These are phyloP conservation scores for Xylariomycetidae sp. DNA, from an alignment of 2,329 filamentous ascomycete species.

Conservation along the genomic window DNA sequence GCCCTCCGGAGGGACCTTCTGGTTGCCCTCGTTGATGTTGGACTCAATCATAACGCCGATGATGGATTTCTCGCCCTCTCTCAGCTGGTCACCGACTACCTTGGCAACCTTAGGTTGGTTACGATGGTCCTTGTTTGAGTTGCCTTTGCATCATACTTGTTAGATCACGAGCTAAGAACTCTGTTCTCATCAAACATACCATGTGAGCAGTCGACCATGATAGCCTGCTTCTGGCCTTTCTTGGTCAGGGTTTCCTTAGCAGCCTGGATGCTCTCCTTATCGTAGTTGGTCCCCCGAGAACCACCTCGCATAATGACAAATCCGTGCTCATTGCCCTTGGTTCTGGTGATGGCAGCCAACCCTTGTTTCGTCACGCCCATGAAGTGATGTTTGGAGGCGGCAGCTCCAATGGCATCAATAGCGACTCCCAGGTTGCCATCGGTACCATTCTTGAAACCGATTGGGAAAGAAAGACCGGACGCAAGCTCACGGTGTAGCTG, in stretches of 20 bases:
- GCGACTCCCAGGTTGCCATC: conserved; percentile 87
- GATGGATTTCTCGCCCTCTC: conserved; percentile 80
- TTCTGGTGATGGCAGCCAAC: conserved; percentile 89
- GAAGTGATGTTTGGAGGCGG: conserved; percentile 87
- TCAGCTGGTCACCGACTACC: conserved; percentile 76
- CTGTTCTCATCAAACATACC: conserved; percentile 50
- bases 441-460: conserved; percentile 99
- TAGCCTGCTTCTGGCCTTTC: conserved; percentile 80
- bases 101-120: conserved; percentile 95
- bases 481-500: conserved; percentile 96
- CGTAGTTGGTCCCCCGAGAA: conserved; percentile 88
- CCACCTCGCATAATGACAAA: conserved; percentile 95
- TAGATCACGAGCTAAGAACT: not conserved
- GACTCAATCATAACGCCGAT: conserved; percentile 99
- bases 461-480: conserved; percentile 91
- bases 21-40: conserved; percentile 86
- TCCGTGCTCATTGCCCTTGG: conserved; percentile 90
- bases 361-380: conserved; percentile 98
- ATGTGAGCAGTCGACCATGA: conserved; percentile 99
- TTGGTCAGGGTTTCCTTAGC: conserved; percentile 74
- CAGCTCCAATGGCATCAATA: conserved; percentile 91
- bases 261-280: conserved; percentile 73
- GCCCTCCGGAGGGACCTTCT: conserved; percentile 83
- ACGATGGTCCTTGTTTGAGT: conserved; percentile 94
- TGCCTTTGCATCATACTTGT: conserved; percentile 52